A percentile compares a stretch with the other conserved stretches of the same genome.
phyloP scores from a whole-genome alignment of 2,329 filamentous ascomycete genomes.

The Acephala macrosclerotiorum region DNA sequence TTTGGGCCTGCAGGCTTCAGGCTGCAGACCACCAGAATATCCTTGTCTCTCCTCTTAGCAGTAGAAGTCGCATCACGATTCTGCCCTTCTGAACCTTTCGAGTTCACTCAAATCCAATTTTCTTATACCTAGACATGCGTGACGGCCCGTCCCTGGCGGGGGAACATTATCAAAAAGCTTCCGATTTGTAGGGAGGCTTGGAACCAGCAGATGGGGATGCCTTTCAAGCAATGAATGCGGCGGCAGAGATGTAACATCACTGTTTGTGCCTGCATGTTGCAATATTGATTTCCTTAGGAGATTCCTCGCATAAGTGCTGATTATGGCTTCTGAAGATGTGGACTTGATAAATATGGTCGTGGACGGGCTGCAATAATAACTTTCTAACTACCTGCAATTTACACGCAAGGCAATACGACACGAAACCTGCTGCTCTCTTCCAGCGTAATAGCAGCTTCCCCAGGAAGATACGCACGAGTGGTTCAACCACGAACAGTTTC shows the following conservation, averaged over 20 bases:
- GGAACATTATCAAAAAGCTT: background rate
- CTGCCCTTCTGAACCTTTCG: too few species aligned
- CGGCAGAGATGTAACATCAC: background rate
- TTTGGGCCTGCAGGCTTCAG: background rate
- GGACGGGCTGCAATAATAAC: background rate
- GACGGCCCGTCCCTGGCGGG: background rate
- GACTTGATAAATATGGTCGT: background rate
- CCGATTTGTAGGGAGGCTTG: background rate
- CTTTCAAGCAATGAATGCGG: background rate
- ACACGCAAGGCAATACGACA: background rate
- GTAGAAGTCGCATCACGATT: background rate
- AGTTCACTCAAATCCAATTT: background rate
- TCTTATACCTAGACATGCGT: background rate
- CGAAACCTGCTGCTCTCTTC: background rate
- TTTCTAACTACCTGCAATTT: background rate
- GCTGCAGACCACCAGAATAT: background rate
- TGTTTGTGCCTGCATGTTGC: background rate
- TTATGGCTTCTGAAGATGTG: background rate
- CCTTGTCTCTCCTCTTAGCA: background rate
- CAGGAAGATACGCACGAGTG: conserved; percentile 28
- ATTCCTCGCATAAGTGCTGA: background rate
- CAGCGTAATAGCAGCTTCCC: conserved; percentile 30
- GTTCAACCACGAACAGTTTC: conserved; percentile 12
- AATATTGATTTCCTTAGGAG: background rate
- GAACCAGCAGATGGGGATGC: background rate